Percentiles rank a stretch among this genome's conserved stretches.
These are phyloP conservation scores for Bipolaris sorokiniana DNA, from an alignment of 2,329 filamentous ascomycete genomes.

Conservation along the genomic window DNA sequence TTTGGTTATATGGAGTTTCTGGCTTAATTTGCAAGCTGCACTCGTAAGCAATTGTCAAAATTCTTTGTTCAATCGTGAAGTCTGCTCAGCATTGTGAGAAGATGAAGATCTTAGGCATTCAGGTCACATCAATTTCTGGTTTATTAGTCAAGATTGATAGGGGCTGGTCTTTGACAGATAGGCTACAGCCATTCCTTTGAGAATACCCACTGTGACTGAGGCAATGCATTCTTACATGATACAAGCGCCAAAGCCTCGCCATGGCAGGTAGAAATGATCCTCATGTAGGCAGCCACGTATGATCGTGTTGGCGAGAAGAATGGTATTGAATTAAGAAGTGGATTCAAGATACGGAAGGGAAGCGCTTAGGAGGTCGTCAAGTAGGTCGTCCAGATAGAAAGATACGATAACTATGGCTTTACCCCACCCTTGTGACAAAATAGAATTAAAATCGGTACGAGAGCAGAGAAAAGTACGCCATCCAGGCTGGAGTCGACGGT, in stretches of 20 bases:
- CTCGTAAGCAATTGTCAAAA: background rate
- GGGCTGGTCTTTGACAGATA: background rate
- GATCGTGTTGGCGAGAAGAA: background rate
- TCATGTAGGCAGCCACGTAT: background rate
- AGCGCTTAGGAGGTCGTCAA: slow-evolving; percentile 2
- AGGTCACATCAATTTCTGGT: background rate
- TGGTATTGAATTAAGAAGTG: background rate
- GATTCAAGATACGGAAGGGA: background rate
- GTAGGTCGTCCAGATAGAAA: background rate
- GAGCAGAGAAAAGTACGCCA: too few relatives aligned
- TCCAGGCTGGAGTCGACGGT: too few relatives aligned
- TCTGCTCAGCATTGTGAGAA: too few relatives aligned
- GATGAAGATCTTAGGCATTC: background rate
- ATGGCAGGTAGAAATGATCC: background rate
- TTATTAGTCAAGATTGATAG: background rate
- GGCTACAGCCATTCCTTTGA: background rate
- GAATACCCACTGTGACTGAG: background rate
- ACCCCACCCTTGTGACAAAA: too few relatives aligned
- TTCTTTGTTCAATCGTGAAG: too few relatives aligned
- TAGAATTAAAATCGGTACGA: too few relatives aligned
- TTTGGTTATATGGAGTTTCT: background rate
- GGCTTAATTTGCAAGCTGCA: background rate
- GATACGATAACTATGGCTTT: too few relatives aligned
- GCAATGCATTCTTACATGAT: background rate
- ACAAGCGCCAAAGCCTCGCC: background rate